Percentiles rank a stretch among this genome's conserved stretches.
These are phyloP conservation scores for Crithidia acanthocephali DNA, from an alignment of 208 protist species.

Conservation along the genomic window DNA sequence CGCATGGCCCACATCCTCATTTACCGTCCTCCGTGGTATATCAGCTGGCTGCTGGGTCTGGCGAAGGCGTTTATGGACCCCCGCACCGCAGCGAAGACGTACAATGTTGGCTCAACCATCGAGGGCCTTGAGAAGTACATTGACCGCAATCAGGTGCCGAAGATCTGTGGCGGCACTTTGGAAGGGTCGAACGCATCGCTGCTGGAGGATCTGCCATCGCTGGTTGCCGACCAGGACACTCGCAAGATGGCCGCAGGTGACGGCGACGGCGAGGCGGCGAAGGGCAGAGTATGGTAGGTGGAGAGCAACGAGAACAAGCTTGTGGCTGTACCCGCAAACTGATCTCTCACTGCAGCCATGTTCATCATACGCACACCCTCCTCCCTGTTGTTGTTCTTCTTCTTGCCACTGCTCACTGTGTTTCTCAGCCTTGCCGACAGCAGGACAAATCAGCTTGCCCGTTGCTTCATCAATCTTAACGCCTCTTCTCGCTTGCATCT, in stretches of 20 bases:
- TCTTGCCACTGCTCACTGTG: no score
- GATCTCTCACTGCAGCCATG: no score
- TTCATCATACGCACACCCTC: no score
- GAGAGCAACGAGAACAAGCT: neutral
- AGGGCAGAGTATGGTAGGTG: neutral
- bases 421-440: no score
- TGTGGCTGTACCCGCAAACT: no score
- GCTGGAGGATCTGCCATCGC: constrained; percentile 24
- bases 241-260: neutral
- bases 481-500: no score
- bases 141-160: constrained; percentile 40
- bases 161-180: constrained; percentile 37
- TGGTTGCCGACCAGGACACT: neutral
- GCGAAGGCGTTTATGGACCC: constrained; percentile 62
- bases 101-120: constrained; percentile 38
- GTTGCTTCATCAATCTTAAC: no score
- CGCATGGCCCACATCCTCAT: constrained; percentile 55
- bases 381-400: no score
- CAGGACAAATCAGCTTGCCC: no score
- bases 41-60: constrained; percentile 38
- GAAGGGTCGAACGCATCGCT: constrained; percentile 4
- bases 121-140: constrained; percentile 54
- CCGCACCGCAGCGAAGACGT: constrained; percentile 48
- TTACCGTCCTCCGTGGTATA: constrained; percentile 69
- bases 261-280: neutral